A percentile compares a stretch with the other conserved stretches of the same genome.
These are phyloP conservation scores for Pistacia atlantica DNA, from an alignment of 345 rosid genomes.

Conservation along the genomic window DNA sequence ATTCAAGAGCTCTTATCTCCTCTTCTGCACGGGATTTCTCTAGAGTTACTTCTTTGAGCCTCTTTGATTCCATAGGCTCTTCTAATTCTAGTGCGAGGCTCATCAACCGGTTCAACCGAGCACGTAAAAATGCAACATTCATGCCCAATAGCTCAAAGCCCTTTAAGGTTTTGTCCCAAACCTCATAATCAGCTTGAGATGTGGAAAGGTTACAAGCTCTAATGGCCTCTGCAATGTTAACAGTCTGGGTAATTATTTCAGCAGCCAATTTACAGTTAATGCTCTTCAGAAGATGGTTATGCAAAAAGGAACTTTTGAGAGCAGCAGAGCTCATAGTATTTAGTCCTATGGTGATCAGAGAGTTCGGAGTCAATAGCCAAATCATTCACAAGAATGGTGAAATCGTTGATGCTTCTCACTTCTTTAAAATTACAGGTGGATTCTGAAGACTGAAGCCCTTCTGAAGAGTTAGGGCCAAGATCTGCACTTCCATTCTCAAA, in stretches of 20 bases:
- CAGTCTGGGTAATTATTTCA: slow-evolving; percentile 49
- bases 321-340: slow-evolving; percentile 48
- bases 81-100: slow-evolving; percentile 32
- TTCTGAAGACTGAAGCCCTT: slow-evolving; percentile 21
- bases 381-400: slow-evolving; percentile 31
- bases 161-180: slow-evolving; percentile 50
- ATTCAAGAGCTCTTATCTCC: slow-evolving; percentile 36
- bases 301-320: slow-evolving; percentile 44
- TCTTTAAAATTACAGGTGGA: slow-evolving; percentile 25
- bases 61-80: slow-evolving; percentile 28
- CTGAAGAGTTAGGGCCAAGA: slow-evolving; percentile 7
- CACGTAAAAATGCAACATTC: slow-evolving; percentile 44
- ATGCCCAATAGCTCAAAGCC: slow-evolving; percentile 57
- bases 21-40: slow-evolving; percentile 31
- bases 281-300: slow-evolving; percentile 40
- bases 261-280: slow-evolving; percentile 47
- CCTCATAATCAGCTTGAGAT: slow-evolving; percentile 33
- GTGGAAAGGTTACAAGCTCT: slow-evolving; percentile 35
- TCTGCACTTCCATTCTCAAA: slow-evolving; percentile 17
- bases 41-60: slow-evolving; percentile 20
- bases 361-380: slow-evolving; percentile 37
- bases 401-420: slow-evolving; percentile 31
- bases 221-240: slow-evolving; percentile 49
- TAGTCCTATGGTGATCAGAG: slow-evolving; percentile 31
- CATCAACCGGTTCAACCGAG: slow-evolving; percentile 36